Percentiles rank a stretch among this genome's conserved stretches.
Conservation (phyloP, 345 rosid species). For the Salix caprea region DNA sequence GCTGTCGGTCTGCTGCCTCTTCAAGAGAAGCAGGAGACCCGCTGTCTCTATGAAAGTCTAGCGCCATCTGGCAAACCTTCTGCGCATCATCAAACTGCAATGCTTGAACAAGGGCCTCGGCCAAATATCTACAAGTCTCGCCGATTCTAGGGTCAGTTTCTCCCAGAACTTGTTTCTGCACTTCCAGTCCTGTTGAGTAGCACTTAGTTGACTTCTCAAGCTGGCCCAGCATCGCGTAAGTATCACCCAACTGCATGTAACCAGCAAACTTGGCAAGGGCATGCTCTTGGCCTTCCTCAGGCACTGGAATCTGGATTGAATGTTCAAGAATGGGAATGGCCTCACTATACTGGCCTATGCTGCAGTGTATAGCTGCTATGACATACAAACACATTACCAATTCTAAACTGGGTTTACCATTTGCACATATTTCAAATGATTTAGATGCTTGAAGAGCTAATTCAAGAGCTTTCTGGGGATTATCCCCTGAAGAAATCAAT, state of each 20-base stretch:
- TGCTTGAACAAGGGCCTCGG: slow-evolving; percentile 93
- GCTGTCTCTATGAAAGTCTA: slow-evolving; percentile 67
- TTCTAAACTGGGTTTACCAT: slow-evolving; percentile 57
- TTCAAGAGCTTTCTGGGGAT: slow-evolving; percentile 65
- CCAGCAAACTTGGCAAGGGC: slow-evolving; percentile 92
- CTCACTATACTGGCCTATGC: slow-evolving; percentile 54
- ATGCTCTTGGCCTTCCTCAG: slow-evolving; percentile 78
- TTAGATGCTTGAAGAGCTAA: slow-evolving; percentile 54
- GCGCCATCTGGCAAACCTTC: slow-evolving; percentile 75
- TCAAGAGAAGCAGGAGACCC: slow-evolving; percentile 56
- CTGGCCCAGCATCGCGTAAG: slow-evolving; percentile 80
- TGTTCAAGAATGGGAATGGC: slow-evolving; percentile 84
- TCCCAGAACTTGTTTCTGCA: slow-evolving; percentile 82
- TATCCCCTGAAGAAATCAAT: slow-evolving; percentile 65
- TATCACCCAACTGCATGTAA: slow-evolving; percentile 94
- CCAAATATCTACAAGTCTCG: slow-evolving; percentile 81
- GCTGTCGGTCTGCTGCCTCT: slow-evolving; percentile 88
- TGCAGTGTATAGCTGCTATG: slow-evolving; percentile 64
- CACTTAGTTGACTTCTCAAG: slow-evolving; percentile 66
- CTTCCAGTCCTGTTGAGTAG: slow-evolving; percentile 84
- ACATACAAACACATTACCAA: slow-evolving; percentile 80
- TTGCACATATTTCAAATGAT: slow-evolving; percentile 52
- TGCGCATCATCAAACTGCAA: slow-evolving; percentile 84
- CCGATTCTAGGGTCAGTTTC: slow-evolving; percentile 72
- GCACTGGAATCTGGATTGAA: slow-evolving; percentile 65